Evolutionary conservation across 306 rosid genomes (phyloP).

Genomic region (Luffa aegyptiaca): DNA sequence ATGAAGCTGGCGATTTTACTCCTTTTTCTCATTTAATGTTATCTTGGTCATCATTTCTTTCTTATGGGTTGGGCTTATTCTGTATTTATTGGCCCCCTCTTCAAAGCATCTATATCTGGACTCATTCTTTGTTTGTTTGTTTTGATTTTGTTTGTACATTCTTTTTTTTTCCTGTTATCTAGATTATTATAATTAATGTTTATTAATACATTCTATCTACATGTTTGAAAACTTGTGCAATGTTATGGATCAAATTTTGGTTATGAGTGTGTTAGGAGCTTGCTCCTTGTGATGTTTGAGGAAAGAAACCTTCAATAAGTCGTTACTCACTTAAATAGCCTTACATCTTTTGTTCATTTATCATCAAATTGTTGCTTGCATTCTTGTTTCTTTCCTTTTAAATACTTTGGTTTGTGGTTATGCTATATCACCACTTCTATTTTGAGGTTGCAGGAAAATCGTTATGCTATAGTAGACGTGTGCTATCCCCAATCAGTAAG

Average conservation of each 20-base stretch:
- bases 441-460: constrained; percentile 74
- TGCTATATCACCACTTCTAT: constrained; percentile 16
- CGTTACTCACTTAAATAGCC: not conserved
- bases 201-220: not conserved
- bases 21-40: not conserved
- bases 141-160: too few relatives aligned
- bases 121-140: not conserved
- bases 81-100: not conserved
- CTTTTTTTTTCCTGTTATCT: not conserved
- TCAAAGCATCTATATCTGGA: not conserved
- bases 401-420: constrained; percentile 10
- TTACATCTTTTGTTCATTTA: not conserved
- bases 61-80: not conserved
- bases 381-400: not conserved
- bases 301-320: not conserved
- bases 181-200: not conserved
- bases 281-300: not conserved
- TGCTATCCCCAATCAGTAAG: constrained; percentile 91
- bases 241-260: not conserved
- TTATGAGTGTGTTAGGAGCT: not conserved
- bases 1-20: not conserved
- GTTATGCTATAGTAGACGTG: constrained; percentile 81
- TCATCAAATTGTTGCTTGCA: not conserved
- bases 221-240: not conserved
- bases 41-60: not conserved